Evolutionary conservation across 345 rosid species (phyloP).

Genomic region (Dovyalis caffra): DNA sequence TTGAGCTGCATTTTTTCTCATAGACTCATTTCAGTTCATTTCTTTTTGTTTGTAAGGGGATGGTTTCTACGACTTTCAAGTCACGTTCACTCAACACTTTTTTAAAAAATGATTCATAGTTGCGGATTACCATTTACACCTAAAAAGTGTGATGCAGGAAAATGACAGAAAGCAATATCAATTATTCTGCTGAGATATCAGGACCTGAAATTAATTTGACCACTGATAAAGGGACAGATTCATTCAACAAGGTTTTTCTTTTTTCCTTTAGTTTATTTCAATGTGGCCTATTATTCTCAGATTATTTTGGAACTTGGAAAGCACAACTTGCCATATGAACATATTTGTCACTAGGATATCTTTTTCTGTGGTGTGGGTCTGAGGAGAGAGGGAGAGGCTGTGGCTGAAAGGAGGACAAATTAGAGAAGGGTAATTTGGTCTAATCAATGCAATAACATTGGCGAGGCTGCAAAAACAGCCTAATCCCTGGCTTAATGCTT

Average conservation of each 20-base stretch:
- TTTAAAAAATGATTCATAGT: constrained; percentile 12
- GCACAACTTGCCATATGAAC: not conserved
- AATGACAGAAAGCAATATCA: constrained; percentile 30
- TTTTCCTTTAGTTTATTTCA: constrained; percentile 11
- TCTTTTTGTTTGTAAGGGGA: not conserved
- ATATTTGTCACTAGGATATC: not conserved
- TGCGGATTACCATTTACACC: constrained; percentile 9
- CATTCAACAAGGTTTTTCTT: constrained; percentile 75
- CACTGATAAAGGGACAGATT: constrained; percentile 45
- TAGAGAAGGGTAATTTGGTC: not conserved
- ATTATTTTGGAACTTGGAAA: not conserved
- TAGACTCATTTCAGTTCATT: not conserved
- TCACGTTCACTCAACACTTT: not conserved
- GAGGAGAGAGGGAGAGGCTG: not conserved
- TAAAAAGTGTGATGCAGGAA: constrained; percentile 48
- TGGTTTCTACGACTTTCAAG: not conserved
- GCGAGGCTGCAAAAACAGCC: not conserved
- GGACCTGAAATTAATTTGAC: constrained; percentile 26
- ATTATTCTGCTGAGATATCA: constrained; percentile 35
- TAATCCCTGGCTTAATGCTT: not conserved
- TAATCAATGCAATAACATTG: not conserved
- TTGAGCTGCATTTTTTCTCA: not conserved
- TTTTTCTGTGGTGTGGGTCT: not conserved
- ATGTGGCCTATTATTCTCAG: not conserved
- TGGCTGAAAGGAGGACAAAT: not conserved